These are phyloP conservation scores for Castanea sativa DNA, from an alignment of 306 rosid genomes.

Conservation along the genomic window DNA sequence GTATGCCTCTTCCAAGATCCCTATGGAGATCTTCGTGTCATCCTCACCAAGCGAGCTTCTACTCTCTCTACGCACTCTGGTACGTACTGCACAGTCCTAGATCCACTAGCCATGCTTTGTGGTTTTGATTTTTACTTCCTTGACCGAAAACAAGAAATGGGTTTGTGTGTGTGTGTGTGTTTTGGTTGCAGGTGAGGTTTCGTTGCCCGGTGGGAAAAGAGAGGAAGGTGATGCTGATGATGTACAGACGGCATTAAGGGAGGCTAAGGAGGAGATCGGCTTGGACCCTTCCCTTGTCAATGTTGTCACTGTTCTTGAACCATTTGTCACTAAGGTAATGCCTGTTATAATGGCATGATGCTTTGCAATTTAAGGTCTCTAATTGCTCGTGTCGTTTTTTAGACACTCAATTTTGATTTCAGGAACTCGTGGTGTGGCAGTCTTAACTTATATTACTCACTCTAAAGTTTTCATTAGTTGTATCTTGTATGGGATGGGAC, in stretches of 20 bases:
- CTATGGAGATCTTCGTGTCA: constrained; percentile 47
- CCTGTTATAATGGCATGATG: background rate
- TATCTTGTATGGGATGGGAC: too few relatives aligned
- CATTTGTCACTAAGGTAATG: constrained; percentile 51
- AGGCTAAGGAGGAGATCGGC: constrained; percentile 90
- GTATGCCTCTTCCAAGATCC: constrained; percentile 55
- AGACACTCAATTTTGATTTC: too few relatives aligned
- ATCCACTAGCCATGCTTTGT: background rate
- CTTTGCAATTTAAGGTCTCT: background rate
- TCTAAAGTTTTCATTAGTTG: too few relatives aligned
- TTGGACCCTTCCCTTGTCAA: constrained; percentile 70
- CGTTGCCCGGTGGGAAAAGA: constrained; percentile 84
- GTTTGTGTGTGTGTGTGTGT: background rate
- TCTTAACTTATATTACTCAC: too few relatives aligned
- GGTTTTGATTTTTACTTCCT: background rate
- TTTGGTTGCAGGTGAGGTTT: constrained; percentile 69
- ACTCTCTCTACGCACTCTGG: constrained; percentile 79
- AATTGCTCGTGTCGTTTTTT: too few relatives aligned
- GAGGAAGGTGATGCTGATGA: constrained; percentile 70
- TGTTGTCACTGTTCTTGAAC: constrained; percentile 52
- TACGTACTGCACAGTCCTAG: background rate
- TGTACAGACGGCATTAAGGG: constrained; percentile 73
- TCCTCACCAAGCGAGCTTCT: constrained; percentile 72
- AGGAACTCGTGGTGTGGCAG: too few relatives aligned
- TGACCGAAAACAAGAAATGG: background rate